Evolutionary conservation across 306 rosid genomes (phyloP), one percentile per base, ranked within the genome.

Genomic region (Hippophae rhamnoides): DNA sequence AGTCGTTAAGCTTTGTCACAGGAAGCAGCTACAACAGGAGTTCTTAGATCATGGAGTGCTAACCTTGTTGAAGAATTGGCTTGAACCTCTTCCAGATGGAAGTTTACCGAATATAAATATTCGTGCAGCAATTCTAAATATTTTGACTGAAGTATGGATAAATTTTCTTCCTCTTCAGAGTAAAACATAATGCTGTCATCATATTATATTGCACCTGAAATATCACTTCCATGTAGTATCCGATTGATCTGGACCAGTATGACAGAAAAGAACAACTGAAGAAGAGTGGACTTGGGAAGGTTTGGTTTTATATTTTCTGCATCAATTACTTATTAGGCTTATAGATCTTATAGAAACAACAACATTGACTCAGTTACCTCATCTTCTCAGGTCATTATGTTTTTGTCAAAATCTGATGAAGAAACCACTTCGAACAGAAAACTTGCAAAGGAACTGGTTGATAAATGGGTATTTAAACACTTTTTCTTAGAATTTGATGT

Each of bases 231-330:
- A 43, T 84, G 86, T 75, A 90, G 97, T 85, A 79, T 62, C 97
- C 96, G 53, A 80, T 90, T 51, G 95, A 90, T 74, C 87, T 87
- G 51, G 97, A 85, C 71, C 96, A 87, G 62, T 81, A 74, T 72
- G 97, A 90, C 73, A 83, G 97, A 83, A 85, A 79, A 74, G 95
- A 87, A 54, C 96, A 90, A 71, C 82, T 90, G 89, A 90, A 87
- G 85, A 81, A 65, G 79, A 90, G 97, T 79, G 97, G 97, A 56
- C 90, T 90, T 59, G 97, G 97, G 63, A 90, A 87, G 94, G 97
- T 89, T 70, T 52, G 76, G 68, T 51, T 60, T 58, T 43, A 8
- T 6, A 55, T 63, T 46, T 40, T 3, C 6, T 43, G 60, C 7
- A 6, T 7, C 10, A 42, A n/a, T 26, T 7, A 42, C 47, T 54